These are phyloP conservation scores for Rhodotorula sp. DNA, from an alignment of 1,284 basidiomycete genomes.

Conservation along the genomic window DNA sequence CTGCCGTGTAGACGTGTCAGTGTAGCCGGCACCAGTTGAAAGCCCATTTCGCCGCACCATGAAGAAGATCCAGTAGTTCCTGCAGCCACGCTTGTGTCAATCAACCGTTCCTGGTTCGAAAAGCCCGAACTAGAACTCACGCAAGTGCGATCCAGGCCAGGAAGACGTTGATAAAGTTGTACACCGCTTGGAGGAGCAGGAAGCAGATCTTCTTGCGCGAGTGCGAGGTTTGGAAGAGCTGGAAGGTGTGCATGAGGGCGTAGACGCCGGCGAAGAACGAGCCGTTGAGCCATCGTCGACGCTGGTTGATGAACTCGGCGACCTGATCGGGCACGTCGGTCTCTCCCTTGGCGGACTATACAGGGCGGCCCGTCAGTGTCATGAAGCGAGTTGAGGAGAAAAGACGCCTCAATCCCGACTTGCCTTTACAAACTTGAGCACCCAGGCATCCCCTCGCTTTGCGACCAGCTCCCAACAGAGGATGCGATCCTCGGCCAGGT, in stretches of 20 bases:
- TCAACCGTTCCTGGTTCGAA: background rate
- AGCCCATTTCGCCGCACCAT: slow-evolving; percentile 54
- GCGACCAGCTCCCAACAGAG: slow-evolving; percentile 96
- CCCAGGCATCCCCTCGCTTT: slow-evolving; percentile 84
- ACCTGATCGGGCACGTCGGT: slow-evolving; percentile 94
- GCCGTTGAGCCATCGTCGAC: slow-evolving; percentile 56
- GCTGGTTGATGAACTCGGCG: slow-evolving; percentile 78
- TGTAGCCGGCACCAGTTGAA: background rate
- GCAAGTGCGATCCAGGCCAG: slow-evolving; percentile 93
- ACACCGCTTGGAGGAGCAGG: slow-evolving; percentile 76
- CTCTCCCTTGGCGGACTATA: slow-evolving; percentile 76
- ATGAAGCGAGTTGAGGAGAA: background rate
- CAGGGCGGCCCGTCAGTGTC: background rate
- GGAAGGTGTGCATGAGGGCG: slow-evolving; percentile 63
- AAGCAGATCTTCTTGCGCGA: slow-evolving; percentile 69
- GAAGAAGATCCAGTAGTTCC: slow-evolving; percentile 95
- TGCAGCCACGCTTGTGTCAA: slow-evolving; percentile 52
- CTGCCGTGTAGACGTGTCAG: background rate
- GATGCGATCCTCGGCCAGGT: slow-evolving; percentile 77
- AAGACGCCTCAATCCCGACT: background rate
- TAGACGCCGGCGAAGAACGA: slow-evolving; percentile 87
- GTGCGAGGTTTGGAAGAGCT: slow-evolving; percentile 82
- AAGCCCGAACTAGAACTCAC: slow-evolving; percentile 45
- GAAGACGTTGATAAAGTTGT: slow-evolving; percentile 81
- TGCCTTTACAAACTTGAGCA: slow-evolving; percentile 87